A percentile compares a stretch with the other conserved stretches of the same genome.
Evolutionary conservation across 2,329 filamentous ascomycete species (phyloP).

Genomic region (Chrysosporium keratinophilum): DNA sequence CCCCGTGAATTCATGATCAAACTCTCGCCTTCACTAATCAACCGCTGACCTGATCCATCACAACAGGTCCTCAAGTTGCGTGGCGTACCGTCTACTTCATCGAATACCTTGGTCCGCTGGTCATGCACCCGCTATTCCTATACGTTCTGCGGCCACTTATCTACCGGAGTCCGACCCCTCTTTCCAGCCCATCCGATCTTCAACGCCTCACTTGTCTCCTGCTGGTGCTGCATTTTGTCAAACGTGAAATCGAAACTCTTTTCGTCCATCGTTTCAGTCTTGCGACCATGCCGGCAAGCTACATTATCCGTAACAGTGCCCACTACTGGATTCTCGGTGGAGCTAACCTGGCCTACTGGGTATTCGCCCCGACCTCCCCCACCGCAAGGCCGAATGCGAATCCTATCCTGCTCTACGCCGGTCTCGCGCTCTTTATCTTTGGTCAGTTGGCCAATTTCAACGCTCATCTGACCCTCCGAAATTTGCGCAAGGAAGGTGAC

Average conservation of each 20-base stretch:
- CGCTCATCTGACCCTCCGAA: conserved; percentile 68
- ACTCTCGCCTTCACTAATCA: too few species aligned
- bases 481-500: conserved; percentile 65
- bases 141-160: conserved; percentile 58
- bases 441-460: conserved; percentile 72
- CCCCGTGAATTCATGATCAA: too few species aligned
- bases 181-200: conserved; percentile 46
- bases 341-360: conserved; percentile 68
- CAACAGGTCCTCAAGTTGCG: conserved; percentile 67
- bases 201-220: conserved; percentile 67
- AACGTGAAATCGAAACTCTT: conserved; percentile 89
- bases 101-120: conserved; percentile 84
- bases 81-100: conserved; percentile 93
- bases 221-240: conserved; percentile 74
- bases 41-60: too few species aligned
- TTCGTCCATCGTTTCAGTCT: conserved; percentile 93
- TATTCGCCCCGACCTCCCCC: conserved; percentile 66
- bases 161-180: conserved; percentile 47
- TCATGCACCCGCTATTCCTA: conserved; percentile 70
- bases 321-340: conserved; percentile 91
- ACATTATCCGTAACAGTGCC: conserved; percentile 88
- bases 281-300: conserved; percentile 80
- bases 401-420: conserved; percentile 51
- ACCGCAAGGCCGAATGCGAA: conserved; percentile 47
- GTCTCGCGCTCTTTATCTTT: conserved; percentile 60